These are phyloP conservation scores for Neonectria hederae DNA, from an alignment of 2,329 filamentous ascomycete genomes.

Conservation along the genomic window DNA sequence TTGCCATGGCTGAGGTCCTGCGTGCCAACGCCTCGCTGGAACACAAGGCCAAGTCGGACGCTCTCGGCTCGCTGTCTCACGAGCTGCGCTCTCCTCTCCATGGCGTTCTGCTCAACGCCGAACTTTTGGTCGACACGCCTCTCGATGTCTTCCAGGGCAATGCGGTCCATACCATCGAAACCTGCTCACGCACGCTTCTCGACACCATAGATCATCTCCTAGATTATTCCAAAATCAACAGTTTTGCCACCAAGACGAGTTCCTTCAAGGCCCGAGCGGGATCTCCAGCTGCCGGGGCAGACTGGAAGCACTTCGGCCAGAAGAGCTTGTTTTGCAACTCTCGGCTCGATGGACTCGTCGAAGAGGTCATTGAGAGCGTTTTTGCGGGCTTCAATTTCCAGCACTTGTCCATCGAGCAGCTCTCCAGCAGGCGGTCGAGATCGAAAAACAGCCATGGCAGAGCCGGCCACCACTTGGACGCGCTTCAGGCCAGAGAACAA, in stretches of 20 bases:
- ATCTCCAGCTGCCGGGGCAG: too few relatives aligned
- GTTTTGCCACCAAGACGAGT: constrained; percentile 33
- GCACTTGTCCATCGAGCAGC: constrained; percentile 35
- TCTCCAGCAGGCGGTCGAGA: constrained; percentile 19
- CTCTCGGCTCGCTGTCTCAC: constrained; percentile 68
- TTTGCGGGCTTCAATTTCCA: constrained; percentile 56
- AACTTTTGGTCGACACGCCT: constrained; percentile 62
- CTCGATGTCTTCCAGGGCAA: constrained; percentile 58
- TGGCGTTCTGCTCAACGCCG: constrained; percentile 64
- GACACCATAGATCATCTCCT: constrained; percentile 65
- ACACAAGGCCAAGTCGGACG: constrained; percentile 63
- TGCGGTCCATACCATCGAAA: constrained; percentile 59
- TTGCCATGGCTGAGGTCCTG: constrained; percentile 66
- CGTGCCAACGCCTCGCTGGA: constrained; percentile 51
- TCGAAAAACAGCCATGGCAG: constrained; percentile 16
- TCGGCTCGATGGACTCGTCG: constrained; percentile 52
- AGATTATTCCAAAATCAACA: constrained; percentile 65
- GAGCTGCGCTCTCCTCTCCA: constrained; percentile 70
- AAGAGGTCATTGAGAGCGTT: constrained; percentile 59
- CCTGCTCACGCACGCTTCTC: constrained; percentile 60
- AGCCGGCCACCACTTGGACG: constrained; percentile 38
- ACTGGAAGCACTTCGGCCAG: background rate
- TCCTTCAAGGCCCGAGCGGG: constrained; percentile 1
- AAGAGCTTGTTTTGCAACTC: constrained; percentile 38
- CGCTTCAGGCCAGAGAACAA: constrained; percentile 55